Base-by-base conservation (phyloP, 768 basidiomycete genomes). In the Amanita muscaria region DNA sequence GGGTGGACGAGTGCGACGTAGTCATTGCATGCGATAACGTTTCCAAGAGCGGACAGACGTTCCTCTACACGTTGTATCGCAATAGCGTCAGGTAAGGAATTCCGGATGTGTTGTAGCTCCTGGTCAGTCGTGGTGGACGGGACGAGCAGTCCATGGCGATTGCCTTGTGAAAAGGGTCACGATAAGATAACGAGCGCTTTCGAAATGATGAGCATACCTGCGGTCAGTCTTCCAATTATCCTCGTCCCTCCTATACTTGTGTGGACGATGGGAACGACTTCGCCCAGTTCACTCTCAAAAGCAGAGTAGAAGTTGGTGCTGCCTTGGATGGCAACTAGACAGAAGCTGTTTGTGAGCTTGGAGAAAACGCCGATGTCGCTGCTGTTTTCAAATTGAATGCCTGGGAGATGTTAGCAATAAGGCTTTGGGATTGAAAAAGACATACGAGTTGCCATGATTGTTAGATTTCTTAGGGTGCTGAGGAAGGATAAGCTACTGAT, bases 1-100 rank as follows among this genome's bases (percentile, higher is more conserved):
- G 96, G 96, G 63, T 99, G 96, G 19, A 98, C 96, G 55, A 99
- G 83, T 6, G 96, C 96, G 53, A 99, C 94, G 58, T 98, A 88
- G 68, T 99, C 96, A 64, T 98, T 99, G 68, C 89, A 93, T 10
- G 90, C 91, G 62, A 99, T 93, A 50, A 99, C 94, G 61, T 99
- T 99, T 18, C 96, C 96, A 21, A 99, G 81, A 0, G 96, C 96
- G 15, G 90, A 94, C 50, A 99, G 72, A 22, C 96, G 85, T 68
- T 98, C 96, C 61, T 99, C 96, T 44, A 99, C 85, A 15, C 96
- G 80, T 62, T 97, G 96, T 56, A 99, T 83, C 29, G 86, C 83
- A 53, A 99, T 86, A n/a, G 80, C 52, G 47, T 96, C 91, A 3
- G 96, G 96, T 25, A 98, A 76, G 8, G 92, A 79, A 60, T 98